Percentiles rank a stretch among this genome's conserved stretches.
Evolutionary conservation across 371 early-diverging fungal genomes (phyloP).

Genomic region (Zychaea mexicana): DNA sequence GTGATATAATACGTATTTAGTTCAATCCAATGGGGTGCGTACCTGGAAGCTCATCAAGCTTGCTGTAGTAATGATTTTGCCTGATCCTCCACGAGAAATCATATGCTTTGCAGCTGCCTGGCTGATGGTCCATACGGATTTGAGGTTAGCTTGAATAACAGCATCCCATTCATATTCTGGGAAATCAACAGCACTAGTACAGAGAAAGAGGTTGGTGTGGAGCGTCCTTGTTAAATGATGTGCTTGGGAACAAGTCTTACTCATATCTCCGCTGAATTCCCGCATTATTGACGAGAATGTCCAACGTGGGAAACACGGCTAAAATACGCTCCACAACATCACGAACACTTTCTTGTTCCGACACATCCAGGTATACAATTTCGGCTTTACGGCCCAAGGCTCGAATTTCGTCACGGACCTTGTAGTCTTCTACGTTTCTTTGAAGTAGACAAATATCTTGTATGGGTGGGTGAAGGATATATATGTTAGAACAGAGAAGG

Average conservation of each 20-base stretch:
- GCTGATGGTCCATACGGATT: slow-evolving; percentile 31
- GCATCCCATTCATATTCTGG: slow-evolving; percentile 35
- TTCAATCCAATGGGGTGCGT: background rate
- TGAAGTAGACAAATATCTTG: slow-evolving; percentile 33
- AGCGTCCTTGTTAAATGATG: too few relatives aligned
- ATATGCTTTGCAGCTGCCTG: slow-evolving; percentile 32
- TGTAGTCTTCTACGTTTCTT: slow-evolving; percentile 20
- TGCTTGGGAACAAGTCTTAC: slow-evolving; percentile 12
- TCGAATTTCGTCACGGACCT: slow-evolving; percentile 23
- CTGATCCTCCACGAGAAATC: slow-evolving; percentile 19
- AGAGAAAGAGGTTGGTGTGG: too few relatives aligned
- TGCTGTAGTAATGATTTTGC: slow-evolving; percentile 36
- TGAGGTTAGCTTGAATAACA: slow-evolving; percentile 36
- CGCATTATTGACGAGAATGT: slow-evolving; percentile 41
- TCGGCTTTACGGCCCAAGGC: slow-evolving; percentile 29
- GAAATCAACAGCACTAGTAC: slow-evolving; percentile 26
- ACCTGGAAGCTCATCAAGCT: slow-evolving; percentile 32
- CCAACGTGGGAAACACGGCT: slow-evolving; percentile 21
- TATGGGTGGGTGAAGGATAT: too few relatives aligned
- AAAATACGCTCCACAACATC: slow-evolving; percentile 22
- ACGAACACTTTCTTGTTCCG: slow-evolving; percentile 17
- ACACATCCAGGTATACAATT: slow-evolving; percentile 24
- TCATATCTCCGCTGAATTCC: slow-evolving; percentile 26
- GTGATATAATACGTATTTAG: background rate
- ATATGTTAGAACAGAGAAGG: too few relatives aligned